Evolutionary conservation across 495 filamentous ascomycete species (phyloP), one percentile per base, ranked within the genome.

Genomic region (Neurospora sp.): DNA sequence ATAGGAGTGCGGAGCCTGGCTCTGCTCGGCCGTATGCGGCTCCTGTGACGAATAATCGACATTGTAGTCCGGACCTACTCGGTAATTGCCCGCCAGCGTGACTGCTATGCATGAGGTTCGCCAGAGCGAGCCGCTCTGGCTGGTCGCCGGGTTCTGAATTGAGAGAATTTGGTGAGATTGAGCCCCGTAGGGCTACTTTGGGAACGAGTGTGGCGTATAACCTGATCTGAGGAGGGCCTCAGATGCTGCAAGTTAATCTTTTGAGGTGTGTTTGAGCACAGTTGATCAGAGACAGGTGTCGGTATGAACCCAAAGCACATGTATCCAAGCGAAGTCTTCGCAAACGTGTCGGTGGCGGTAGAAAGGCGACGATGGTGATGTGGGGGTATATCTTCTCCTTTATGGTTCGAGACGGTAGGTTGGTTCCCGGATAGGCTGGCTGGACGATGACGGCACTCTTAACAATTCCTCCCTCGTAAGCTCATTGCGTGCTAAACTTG

Each of bases 121-220:
- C 89, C 89, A 90, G 87, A 90, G 87, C 88, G 86, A 84, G 81
- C 85, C 87, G 88, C 88, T 87, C 87, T 87, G 86, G 88, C 88
- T 89, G 88, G 85, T 86, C 85, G 86, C 87, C 85, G 84, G 83
- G 82, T 75, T 84, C 81, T 86, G 84, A 81, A 84, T 81, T 74
- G 84, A 83, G 81, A 85, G 80, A 84, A 85, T 85, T 83, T 82
- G 83, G 77, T 79, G 74, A 74, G 80, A 74, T 70, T 77, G 80
- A 80, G 84, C 84, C 84, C 83, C 82, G 81, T 75, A 78, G 82
- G 84, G 83, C 82, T 83, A 74, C 74, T 73, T 77, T 73, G 78
- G 73, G 61, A 72, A 59, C 71, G 59, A 72, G 10, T 70, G 72
- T 39, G 75, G 69, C 70, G 75, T 45, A 72, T 39, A 41, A 70